Base-by-base conservation (phyloP, 805 yeast species). In the Wickerhamomyces chambardii region DNA sequence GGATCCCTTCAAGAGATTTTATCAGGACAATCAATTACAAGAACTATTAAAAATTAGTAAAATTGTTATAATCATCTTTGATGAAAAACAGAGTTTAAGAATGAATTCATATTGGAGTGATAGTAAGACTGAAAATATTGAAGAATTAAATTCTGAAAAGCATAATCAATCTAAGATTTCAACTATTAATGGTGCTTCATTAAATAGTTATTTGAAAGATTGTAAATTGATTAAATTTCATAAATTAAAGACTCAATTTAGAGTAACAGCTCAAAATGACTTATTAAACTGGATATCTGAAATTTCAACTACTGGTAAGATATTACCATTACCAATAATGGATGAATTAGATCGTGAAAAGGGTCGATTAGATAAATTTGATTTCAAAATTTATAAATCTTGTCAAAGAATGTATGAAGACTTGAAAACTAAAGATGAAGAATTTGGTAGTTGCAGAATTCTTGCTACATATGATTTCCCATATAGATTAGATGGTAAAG, bases 381-480 rank as follows among this genome's bases (percentile, higher is more conserved):
- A 61, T 18, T 58, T 60, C 30, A 56, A 48, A 36, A 44, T 66
- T 7, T 66, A 68, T 62, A 63, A 59, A 17, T 56, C 59, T 34
- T 63, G 68, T 42, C 60, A 60, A 30, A 56, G 49, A 4, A 63
- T 66, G 70, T 66, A 66, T 43, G 51, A 58, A 2, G 48, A 41
- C 0, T 34, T 66, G n/a, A 50, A 50, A 21, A 34, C 31, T 7
- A 47, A 53, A 28, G 60, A 66, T 38, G 32, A 40, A 3, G 29
- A 48, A 31, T 43, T 39, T 38, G 71, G 72, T 2, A 70, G 65
- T 41, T 62, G 66, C 30, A 51, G 73, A 42, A 51, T 66, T 44
- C 33, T 66, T 17, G 53, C 64, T 10, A 66, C 73, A 2, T 66
- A 66, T 44, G 73, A 66, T 42, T 66, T 64, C 49, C 71, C 70